Evolutionary conservation across 202 grass and related monocot species (phyloP).

Genomic region (Bolboschoenoplectus hybrid): DNA sequence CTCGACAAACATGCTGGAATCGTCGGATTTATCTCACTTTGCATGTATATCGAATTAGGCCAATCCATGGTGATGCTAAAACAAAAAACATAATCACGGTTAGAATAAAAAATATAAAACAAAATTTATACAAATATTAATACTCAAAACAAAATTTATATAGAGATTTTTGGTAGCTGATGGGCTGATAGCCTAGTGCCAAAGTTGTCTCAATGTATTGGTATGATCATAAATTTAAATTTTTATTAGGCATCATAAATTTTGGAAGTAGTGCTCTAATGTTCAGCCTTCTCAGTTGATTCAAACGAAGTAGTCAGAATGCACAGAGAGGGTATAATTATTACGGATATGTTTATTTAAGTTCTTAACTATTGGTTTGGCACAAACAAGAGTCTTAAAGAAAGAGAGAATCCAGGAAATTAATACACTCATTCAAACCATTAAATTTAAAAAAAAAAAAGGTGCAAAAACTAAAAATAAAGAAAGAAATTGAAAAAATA

Average conservation of each 20-base stretch:
- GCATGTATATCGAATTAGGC: constrained; percentile 32
- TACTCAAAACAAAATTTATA: background rate
- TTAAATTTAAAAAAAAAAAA: background rate
- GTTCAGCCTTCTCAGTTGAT: background rate
- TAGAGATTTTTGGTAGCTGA: background rate
- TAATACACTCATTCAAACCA: background rate
- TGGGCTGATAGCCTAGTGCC: background rate
- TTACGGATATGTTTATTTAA: background rate
- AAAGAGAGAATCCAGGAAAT: constrained; percentile 10
- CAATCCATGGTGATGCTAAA: constrained; percentile 40
- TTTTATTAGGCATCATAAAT: constrained; percentile 1
- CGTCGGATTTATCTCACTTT: constrained; percentile 33
- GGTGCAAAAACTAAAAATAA: background rate
- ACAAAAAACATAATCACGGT: background rate
- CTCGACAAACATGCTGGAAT: constrained; percentile 40
- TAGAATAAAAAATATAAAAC: background rate
- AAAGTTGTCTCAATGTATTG: constrained; percentile 15
- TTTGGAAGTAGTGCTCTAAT: constrained; percentile 11
- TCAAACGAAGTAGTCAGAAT: background rate
- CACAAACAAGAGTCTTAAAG: background rate
- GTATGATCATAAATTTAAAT: background rate
- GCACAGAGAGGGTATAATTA: background rate
- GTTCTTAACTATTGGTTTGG: background rate
- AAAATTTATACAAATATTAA: background rate
- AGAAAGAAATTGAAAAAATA: background rate